These are phyloP conservation scores for Exophiala dermatitidis DNA, from an alignment of 2,329 filamentous ascomycete species.

Conservation along the genomic window DNA sequence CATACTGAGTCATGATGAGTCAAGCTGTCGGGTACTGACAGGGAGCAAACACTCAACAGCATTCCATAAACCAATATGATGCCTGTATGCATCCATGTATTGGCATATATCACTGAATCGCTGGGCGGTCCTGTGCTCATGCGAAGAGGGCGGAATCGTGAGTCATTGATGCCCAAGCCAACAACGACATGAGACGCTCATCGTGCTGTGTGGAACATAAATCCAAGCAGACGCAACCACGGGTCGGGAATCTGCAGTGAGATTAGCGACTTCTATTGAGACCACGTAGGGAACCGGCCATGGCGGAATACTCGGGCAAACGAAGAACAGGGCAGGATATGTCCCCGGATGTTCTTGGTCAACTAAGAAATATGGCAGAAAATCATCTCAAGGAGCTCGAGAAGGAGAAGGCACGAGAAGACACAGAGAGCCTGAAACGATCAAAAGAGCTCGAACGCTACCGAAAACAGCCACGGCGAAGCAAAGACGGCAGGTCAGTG, in stretches of 20 bases:
- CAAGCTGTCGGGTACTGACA: not conserved
- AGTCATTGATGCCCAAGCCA: not conserved
- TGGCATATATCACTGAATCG: not conserved
- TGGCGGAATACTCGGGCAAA: not conserved
- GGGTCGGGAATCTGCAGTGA: not conserved
- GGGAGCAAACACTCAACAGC: not conserved
- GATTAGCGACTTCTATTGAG: not conserved
- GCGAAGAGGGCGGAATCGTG: not conserved
- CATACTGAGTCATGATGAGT: not conserved
- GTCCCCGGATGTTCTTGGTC: not conserved
- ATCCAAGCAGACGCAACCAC: not conserved
- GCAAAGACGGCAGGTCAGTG: not conserved
- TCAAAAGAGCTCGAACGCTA: conserved; percentile 17
- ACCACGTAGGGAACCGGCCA: not conserved
- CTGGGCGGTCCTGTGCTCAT: not conserved
- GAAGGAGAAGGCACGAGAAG: conserved; percentile 13
- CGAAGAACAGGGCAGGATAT: not conserved
- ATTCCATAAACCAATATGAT: not conserved
- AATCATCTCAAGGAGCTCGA: conserved; percentile 17
- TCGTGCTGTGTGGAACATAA: not conserved
- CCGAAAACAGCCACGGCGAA: conserved; percentile 10
- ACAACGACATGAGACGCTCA: not conserved
- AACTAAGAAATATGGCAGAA: conserved; percentile 15
- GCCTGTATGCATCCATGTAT: not conserved
- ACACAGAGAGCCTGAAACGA: conserved; percentile 7